Evolutionary conservation across 106 monocot genomes (phyloP).

Genomic region (Vanilla planifolia): DNA sequence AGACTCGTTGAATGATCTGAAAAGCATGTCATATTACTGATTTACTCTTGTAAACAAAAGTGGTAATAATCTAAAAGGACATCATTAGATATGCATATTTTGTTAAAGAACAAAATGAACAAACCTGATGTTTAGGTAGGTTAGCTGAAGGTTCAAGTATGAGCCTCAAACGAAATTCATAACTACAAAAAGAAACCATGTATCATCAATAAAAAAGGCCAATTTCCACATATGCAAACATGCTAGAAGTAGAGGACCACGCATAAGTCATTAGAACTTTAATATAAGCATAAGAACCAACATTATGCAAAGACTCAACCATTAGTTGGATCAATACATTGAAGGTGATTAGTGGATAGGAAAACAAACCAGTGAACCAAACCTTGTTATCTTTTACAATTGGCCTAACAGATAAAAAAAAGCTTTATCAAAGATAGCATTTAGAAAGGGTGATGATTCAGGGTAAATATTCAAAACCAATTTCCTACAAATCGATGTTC

Average conservation of each 20-base stretch:
- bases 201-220: not conserved
- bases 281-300: not conserved
- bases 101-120: no score
- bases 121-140: no score
- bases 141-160: conserved; percentile 57
- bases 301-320: not conserved
- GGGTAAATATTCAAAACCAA: conserved; percentile 51
- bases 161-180: conserved; percentile 64
- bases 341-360: not conserved
- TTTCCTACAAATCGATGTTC: conserved; percentile 72
- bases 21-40: no score
- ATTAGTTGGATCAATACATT: not conserved
- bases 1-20: no score
- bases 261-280: no score
- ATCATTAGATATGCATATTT: no score
- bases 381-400: conserved; percentile 54
- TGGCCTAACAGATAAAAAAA: conserved; percentile 59
- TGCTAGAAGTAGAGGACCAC: not conserved
- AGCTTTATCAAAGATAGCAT: conserved; percentile 32
- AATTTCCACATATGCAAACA: not conserved
- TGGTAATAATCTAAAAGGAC: no score
- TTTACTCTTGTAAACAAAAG: no score
- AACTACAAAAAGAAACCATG: conserved; percentile 22
- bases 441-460: conserved; percentile 57
- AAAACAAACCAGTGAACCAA: conserved; percentile 60